Evolutionary conservation across 495 filamentous ascomycete species (phyloP), one percentile per base, ranked within the genome.

Genomic region (Sordaria brevicollis): DNA sequence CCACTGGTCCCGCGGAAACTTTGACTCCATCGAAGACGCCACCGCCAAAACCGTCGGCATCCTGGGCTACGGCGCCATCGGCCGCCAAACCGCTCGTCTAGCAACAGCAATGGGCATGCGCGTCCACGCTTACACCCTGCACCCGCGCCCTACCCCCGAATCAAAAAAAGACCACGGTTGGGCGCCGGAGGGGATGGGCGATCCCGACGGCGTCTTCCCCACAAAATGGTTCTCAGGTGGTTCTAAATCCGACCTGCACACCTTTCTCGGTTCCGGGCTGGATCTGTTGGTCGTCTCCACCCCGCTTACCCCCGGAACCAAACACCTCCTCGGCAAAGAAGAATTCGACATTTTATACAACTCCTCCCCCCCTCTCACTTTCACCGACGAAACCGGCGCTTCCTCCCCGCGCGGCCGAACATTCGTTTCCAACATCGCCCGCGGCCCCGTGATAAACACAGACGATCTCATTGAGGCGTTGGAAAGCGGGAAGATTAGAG

Each of bases 91-190:
- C 43, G 93, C 86, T 19, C 86, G 90, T 17, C 83, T 96, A 3
- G 87, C 87, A 9, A 83, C 85, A 4, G 90, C 91, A 8, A 79
- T 96, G 74, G 93, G 93, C 7, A 93, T 93, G 88, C 84, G 86
- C 6, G 88, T 97, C 15, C 83, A 94, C 72, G 93, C 92, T 10
- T 94, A 91, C 83, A 96, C 93, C 0, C 89, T 92, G 0, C 86
- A 87, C 29, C 86, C 91, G 0, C 87, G 89, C n/a, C 71, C 76
- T 3, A 87, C 85, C 0, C 83, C 85, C 5, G 84, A 82, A 34
- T 87, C 87, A 4, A 85, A 85, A 35, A 82, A 78, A 39, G 92
- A 96, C 74, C 73, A 73, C 0, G 86, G 88, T 0, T 96, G 89
- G 77, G 88, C 92, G 65, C 87, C 93, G 2, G 88, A 89, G 0